phyloP scores from a whole-genome alignment of 345 rosid species.

The Brassica cretica region DNA sequence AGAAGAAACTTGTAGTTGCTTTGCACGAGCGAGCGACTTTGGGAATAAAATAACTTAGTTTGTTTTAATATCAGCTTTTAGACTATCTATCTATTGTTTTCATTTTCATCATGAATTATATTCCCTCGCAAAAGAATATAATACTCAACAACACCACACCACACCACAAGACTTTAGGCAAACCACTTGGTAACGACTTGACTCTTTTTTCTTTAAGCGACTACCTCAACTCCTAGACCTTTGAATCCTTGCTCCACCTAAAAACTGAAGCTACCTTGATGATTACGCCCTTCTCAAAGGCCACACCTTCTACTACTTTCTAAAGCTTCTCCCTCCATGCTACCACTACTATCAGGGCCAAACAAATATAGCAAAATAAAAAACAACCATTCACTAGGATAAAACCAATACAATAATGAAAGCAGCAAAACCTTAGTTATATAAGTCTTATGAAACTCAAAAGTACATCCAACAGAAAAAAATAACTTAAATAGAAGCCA shows the following conservation, averaged over 20 bases:
- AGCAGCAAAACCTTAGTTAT: constrained; percentile 44
- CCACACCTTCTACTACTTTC: constrained; percentile 5
- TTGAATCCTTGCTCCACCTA: constrained; percentile 6
- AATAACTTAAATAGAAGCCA: constrained; percentile 36
- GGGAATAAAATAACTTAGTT: constrained; percentile 4
- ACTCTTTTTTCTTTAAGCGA: constrained; percentile 2
- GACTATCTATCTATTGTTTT: neutral
- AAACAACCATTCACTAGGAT: constrained; percentile 15
- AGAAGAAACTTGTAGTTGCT: neutral
- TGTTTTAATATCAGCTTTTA: too few species aligned
- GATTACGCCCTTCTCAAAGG: constrained; percentile 52
- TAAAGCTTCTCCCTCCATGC: constrained; percentile 19
- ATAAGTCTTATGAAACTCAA: constrained; percentile 63
- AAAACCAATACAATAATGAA: constrained; percentile 7
- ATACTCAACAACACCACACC: neutral
- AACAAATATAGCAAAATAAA: constrained; percentile 7
- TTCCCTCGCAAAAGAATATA: neutral
- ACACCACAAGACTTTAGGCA: neutral
- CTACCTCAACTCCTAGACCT: constrained; percentile 19
- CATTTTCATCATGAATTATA: neutral
- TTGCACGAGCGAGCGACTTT: neutral
- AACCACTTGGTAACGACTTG: neutral
- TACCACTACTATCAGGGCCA: constrained; percentile 44
- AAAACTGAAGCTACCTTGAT: constrained; percentile 23
- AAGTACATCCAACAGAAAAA: constrained; percentile 54